Evolutionary conservation across 768 basidiomycete genomes (phyloP), one percentile per base, ranked within the genome.

Genomic region (Chiua virens): DNA sequence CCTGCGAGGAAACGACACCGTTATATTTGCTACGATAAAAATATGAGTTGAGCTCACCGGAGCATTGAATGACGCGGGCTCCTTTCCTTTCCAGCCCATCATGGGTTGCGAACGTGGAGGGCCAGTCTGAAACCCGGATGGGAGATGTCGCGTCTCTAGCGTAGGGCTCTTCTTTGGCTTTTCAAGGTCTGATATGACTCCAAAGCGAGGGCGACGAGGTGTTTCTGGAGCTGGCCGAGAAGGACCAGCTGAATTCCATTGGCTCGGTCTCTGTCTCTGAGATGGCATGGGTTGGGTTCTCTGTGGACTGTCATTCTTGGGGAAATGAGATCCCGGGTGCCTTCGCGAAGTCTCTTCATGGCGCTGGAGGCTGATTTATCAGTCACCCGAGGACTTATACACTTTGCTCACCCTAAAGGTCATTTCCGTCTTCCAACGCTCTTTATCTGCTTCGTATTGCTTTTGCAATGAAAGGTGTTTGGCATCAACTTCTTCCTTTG

Each of bases 401-500:
- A 50, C 11, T 17, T 8, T 56, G 41, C 74, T 45, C 69, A 86
- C 88, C 70, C 80, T 86, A 73, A 91, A 89, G 21, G 77, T 73
- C 39, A 80, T 79, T 50, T 87, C 81, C 1, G 87, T 87, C 59
- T 79, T 83, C 48, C 88, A 60, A 11, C 84, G 79, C 64, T 89
- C 88, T 55, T 84, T 75, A 58, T 89, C 86, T 50, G 78, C 81
- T 57, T 82, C 82, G 70, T 82, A 72, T 41, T 84, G 78, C 60
- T 80, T 83, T 52, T 85, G 81, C 44, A 83, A 60, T 47, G 80
- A 73, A 5, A 67, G 60, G 51, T 82, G 80, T 55, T 75, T 80
- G 6, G 75, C 73, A 55, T 87, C 85, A 1, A 78, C 77, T 50
- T 81, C 81, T 46, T 84, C 82, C 56, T 81, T 86, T 3, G 81